Base-by-base conservation (phyloP, 139 green algal species). In the Micractinium conductrix region DNA sequence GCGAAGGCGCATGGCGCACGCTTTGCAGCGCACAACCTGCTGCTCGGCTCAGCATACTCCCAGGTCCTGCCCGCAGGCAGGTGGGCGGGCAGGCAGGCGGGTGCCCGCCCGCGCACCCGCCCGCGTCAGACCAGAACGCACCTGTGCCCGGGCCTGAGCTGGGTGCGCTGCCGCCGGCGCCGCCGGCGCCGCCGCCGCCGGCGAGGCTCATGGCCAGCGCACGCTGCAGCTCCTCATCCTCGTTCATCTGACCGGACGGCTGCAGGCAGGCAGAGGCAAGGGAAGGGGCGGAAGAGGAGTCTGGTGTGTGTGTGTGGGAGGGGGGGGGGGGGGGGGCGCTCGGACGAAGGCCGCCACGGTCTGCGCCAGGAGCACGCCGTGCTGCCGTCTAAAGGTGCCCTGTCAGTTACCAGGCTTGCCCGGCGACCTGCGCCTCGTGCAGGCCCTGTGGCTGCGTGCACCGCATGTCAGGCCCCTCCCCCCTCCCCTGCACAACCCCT, bases 191-290 rank as follows among this genome's bases (percentile, higher is more conserved):
- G 35, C 38, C 35, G 4, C 22, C 65, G 14, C 43, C 85, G 78
- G 92, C 88, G 75, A 95, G 88, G 48, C 89, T 94, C 86, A 92
- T 91, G 24, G 92, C 92, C 33, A 96, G 87, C 0, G 92, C 93
- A 19, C 90, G 45, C 1, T 85, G 87, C 74, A 96, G 73, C 88
- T 96, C 86, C 38, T 96, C 93, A 21, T 96, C 93, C 79, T 95
- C 92, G 3, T 68, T 89, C 40, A 92, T 71, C 28, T 55, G 26
- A 30, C 19, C 45, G 5, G 79, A 71, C 17, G 33, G 48, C 63
- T 78, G 68, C 50, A 30, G 12, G 48, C 48, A 58, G 48, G 48
- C 12, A 10, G 48, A 24, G 16, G 16, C 48, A 38, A 2, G 62
- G 9, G 19, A 10, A 38, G 4, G 2, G 30, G 28, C 26, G 9